Base-by-base conservation (phyloP, 441 rosid genomes). In the Sinapis alba region DNA sequence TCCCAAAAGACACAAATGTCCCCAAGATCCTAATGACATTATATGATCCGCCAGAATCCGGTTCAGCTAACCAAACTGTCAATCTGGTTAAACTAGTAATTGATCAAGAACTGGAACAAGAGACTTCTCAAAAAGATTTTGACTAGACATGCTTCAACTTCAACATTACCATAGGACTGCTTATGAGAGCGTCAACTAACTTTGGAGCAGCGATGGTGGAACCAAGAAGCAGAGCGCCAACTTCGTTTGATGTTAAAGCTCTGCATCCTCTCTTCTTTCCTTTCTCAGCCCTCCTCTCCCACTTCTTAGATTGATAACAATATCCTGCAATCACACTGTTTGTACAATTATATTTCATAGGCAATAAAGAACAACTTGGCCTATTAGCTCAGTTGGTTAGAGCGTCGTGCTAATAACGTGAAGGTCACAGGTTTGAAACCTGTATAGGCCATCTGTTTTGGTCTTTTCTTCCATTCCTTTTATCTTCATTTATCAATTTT, bases 371-470 rank as follows among this genome's bases (percentile, higher is more conserved):
- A 0, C 47, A 41, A 12, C 47, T 30, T 43, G 56, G 56, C 89
- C 86, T 79, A 85, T 87, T 87, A 87, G 90, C 92, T 89, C 90
- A 86, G 89, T 1, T 89, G 97, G 96, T 90, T 88, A 89, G 91
- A 94, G 91, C 87, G 88, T 89, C 87, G 86, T 92, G 94, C 94
- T 90, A 94, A 90, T 88, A 94, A 88, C 91, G 86, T 89, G 84
- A 89, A 89, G 89, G 88, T 88, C 90, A 82, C 86, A 87, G 89
- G 91, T 88, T 88, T 85, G 85, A 87, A 13, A 79, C 86, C 87
- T 87, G 89, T 79, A 3, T 72, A 10, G 69, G 76, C 76, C 69
- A 62, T 1, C n/a, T n/a, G n/a, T n/a, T n/a, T n/a, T n/a, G n/a
- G n/a, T n/a, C n/a, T n/a, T n/a, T n/a, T n/a, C n/a, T n/a, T n/a